A percentile compares a stretch with the other conserved stretches of the same genome.
These are phyloP conservation scores for Solanum hybrid DNA, from an alignment of 305 asterid species.

Conservation along the genomic window DNA sequence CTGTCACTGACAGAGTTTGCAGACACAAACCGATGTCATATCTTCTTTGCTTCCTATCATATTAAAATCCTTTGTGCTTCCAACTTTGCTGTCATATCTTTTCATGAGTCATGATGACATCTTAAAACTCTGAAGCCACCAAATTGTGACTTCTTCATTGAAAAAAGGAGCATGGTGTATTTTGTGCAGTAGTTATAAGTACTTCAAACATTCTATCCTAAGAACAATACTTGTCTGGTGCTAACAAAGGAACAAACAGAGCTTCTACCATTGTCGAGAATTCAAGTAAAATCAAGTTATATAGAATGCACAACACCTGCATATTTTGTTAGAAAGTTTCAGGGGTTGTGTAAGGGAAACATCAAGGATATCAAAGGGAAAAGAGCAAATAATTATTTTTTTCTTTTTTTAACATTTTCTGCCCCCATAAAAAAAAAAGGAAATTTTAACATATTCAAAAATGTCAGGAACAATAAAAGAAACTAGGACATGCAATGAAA, in stretches of 20 bases:
- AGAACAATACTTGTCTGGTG: neutral
- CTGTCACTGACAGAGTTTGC: neutral
- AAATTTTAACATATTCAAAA: neutral
- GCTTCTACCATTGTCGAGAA: neutral
- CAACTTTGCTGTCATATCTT: neutral
- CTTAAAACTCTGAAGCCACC: constrained; percentile 3
- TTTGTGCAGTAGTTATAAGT: neutral
- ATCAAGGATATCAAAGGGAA: neutral
- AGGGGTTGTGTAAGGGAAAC: neutral
- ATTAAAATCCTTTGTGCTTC: neutral
- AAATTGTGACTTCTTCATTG: neutral
- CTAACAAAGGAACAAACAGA: neutral
- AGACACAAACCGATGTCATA: neutral
- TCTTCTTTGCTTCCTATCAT: neutral
- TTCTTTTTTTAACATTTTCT: neutral
- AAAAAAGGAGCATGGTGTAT: neutral
- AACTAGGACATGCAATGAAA: constrained; percentile 12
- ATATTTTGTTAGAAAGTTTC: neutral
- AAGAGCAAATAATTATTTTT: neutral
- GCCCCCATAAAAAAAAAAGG: neutral
- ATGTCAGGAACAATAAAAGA: neutral
- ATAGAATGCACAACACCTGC: neutral
- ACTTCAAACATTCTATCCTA: neutral
- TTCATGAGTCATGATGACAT: neutral
- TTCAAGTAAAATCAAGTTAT: neutral